phyloP scores from a whole-genome alignment of 208 protist species.

The Trypanosoma lewisi region DNA sequence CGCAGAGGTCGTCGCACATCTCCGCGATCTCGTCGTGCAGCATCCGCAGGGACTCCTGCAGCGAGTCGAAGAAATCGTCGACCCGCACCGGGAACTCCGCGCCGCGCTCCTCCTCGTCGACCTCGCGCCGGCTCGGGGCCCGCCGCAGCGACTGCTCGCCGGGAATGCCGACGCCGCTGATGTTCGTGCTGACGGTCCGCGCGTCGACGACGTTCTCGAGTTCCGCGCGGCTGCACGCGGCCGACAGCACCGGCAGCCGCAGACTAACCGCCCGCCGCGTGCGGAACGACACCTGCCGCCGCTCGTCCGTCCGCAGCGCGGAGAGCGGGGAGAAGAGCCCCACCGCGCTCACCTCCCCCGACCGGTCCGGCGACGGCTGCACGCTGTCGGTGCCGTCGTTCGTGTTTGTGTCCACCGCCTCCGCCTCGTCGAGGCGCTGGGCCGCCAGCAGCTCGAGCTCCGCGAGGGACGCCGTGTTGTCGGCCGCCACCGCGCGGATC shows the following conservation, averaged over 20 bases:
- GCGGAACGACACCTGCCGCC: not conserved
- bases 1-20: constrained; percentile 75
- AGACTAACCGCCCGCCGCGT: not conserved
- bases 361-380: not conserved
- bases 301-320: not conserved
- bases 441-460: constrained; percentile 56
- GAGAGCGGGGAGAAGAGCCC: not conserved
- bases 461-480: constrained; percentile 33
- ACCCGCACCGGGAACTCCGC: constrained; percentile 55
- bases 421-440: constrained; percentile 31
- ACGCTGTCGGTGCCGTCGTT: not conserved
- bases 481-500: constrained; percentile 58
- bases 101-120: constrained; percentile 25
- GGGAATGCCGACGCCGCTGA: constrained; percentile 64
- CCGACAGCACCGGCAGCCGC: no score
- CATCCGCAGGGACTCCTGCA: constrained; percentile 56
- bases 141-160: constrained; percentile 66
- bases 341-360: no score
- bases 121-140: constrained; percentile 47
- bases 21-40: constrained; percentile 62
- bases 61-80: constrained; percentile 51
- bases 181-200: no score
- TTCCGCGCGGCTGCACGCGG: no score
- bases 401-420: constrained; percentile 1
- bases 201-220: no score